Conservation (phyloP, 148 eudicot species). For the Tetragonia tetragonoides region DNA sequence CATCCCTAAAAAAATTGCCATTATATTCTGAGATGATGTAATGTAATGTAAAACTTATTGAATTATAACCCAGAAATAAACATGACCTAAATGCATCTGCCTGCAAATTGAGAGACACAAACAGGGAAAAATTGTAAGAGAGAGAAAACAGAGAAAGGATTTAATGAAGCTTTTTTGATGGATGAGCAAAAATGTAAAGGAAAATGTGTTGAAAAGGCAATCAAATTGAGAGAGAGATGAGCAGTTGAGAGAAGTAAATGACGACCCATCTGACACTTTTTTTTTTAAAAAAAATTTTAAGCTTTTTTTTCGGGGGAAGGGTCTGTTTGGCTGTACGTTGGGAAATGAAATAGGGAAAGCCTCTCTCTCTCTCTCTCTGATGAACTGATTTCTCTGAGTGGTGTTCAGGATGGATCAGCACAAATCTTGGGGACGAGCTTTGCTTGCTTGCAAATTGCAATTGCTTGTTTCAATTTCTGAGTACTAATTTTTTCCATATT, state of each 20-base stretch:
- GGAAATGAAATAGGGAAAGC: slow-evolving; percentile 26
- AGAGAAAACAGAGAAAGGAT: slow-evolving; percentile 17
- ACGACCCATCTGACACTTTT: slow-evolving; percentile 28
- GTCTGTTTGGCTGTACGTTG: slow-evolving; percentile 14
- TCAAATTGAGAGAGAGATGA: background rate
- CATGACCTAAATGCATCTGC: slow-evolving; percentile 14
- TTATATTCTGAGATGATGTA: slow-evolving; percentile 2
- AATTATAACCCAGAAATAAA: background rate
- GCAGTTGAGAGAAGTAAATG: slow-evolving; percentile 23
- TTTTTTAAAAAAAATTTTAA: background rate
- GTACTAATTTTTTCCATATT: background rate
- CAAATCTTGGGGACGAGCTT: slow-evolving; percentile 28
- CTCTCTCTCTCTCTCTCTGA: background rate
- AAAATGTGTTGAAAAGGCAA: background rate
- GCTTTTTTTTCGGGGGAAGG: background rate
- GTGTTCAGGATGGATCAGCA: slow-evolving; percentile 31
- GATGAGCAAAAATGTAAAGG: background rate
- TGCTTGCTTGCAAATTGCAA: background rate
- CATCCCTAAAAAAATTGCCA: slow-evolving; percentile 6
- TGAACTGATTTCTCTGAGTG: background rate
- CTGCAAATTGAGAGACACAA: slow-evolving; percentile 29
- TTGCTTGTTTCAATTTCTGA: background rate
- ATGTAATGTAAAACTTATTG: background rate
- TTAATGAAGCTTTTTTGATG: slow-evolving; percentile 22
- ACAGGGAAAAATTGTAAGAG: slow-evolving; percentile 13